Evolutionary conservation across 371 early-diverging fungal genomes (phyloP).

Genomic region (Quaeritorhiza haematococci): DNA sequence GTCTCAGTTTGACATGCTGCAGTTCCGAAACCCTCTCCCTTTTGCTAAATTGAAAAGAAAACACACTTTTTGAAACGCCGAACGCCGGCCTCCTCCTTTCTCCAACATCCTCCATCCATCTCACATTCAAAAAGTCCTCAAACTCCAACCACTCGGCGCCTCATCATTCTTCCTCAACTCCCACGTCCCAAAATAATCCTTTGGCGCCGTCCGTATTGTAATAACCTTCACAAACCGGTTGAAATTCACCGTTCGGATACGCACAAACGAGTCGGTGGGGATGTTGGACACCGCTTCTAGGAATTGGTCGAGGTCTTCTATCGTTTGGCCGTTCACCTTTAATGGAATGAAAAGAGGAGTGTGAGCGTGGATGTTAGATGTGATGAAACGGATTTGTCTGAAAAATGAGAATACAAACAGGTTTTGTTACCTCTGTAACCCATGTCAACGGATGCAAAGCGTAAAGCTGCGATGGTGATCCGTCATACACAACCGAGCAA

Average conservation of each 20-base stretch:
- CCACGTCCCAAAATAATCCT: conserved; percentile 35
- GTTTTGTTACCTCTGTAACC: conserved; percentile 21
- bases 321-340: conserved; percentile 33
- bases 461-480: conserved; percentile 35
- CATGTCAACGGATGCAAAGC: conserved; percentile 28
- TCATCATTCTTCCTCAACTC: conserved; percentile 7
- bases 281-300: conserved; percentile 49
- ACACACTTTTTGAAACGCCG: too few relatives aligned
- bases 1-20: too few relatives aligned
- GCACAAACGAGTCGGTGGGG: conserved; percentile 64
- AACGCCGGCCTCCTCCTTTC: too few relatives aligned
- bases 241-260: conserved; percentile 71
- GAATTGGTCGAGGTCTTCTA: conserved; percentile 28
- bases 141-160: too few relatives aligned
- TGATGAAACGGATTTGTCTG: conserved; percentile 66
- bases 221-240: conserved; percentile 46
- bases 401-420: conserved; percentile 47
- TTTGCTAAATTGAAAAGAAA: too few relatives aligned
- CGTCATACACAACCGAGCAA: conserved; percentile 34
- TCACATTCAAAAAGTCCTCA: too few relatives aligned
- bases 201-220: conserved; percentile 24
- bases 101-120: too few relatives aligned
- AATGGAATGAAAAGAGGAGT: too few relatives aligned
- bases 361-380: too few relatives aligned
- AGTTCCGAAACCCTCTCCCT: too few relatives aligned